Conservation (phyloP, 495 filamentous ascomycete genomes). For the Penicillium atrosanguineum region DNA sequence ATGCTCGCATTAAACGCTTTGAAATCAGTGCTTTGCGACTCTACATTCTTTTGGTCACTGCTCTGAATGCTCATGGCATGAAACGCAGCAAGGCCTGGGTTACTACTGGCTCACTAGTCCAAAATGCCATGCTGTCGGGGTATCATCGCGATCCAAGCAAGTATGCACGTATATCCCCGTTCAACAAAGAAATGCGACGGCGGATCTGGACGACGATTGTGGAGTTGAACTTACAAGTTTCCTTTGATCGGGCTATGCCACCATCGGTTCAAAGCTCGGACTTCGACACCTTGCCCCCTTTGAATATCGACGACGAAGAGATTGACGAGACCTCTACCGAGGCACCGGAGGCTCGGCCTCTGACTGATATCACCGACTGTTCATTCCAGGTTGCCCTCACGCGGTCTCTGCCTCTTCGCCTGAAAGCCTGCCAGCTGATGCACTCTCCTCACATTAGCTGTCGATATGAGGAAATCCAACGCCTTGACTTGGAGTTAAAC, state of each 20-base stretch:
- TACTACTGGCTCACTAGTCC: constrained; percentile 53
- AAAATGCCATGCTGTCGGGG: constrained; percentile 55
- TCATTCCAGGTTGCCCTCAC: constrained; percentile 35
- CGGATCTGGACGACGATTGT: constrained; percentile 67
- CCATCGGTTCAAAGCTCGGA: constrained; percentile 53
- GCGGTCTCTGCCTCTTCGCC: constrained; percentile 35
- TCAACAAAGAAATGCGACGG: constrained; percentile 63
- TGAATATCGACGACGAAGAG: constrained; percentile 50
- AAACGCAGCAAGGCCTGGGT: constrained; percentile 60
- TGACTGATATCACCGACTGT: constrained; percentile 36
- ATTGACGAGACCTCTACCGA: constrained; percentile 37
- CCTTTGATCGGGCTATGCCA: constrained; percentile 58
- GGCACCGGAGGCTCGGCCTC: constrained; percentile 27
- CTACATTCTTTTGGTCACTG: constrained; percentile 59
- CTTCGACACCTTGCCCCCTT: constrained; percentile 54
- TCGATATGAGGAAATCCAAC: constrained; percentile 45
- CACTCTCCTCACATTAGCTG: constrained; percentile 43
- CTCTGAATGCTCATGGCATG: constrained; percentile 53
- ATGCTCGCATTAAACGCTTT: constrained; percentile 52
- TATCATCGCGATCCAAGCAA: constrained; percentile 55
- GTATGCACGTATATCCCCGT: constrained; percentile 51
- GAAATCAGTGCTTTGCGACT: constrained; percentile 56
- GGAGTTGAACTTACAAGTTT: constrained; percentile 59
- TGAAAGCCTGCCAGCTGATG: constrained; percentile 39
- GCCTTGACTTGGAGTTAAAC: constrained; percentile 40